These are phyloP conservation scores for Pichia nanzhaoensis DNA, from an alignment of 805 yeast species.

Conservation along the genomic window DNA sequence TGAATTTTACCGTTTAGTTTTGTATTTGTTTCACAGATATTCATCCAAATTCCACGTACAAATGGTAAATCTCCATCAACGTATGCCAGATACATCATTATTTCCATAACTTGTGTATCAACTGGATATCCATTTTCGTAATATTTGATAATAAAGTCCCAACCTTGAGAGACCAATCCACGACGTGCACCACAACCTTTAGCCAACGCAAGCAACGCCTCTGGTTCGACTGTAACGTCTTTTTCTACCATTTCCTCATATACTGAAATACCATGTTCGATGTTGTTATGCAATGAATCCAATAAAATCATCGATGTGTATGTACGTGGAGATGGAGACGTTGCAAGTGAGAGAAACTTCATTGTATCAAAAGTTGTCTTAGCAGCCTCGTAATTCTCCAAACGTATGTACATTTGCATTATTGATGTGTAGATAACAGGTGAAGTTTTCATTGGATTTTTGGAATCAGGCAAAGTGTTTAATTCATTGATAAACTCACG, in stretches of 20 bases:
- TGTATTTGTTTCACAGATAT: constrained; percentile 22
- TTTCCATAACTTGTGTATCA: constrained; percentile 44
- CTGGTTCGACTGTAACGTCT: constrained; percentile 32
- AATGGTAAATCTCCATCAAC: constrained; percentile 71
- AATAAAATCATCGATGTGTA: constrained; percentile 69
- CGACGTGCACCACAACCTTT: constrained; percentile 57
- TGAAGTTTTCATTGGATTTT: constrained; percentile 13
- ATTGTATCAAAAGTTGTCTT: constrained; percentile 71
- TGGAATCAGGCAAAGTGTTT: constrained; percentile 9
- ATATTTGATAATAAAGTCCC: constrained; percentile 71
- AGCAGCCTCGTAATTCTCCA: constrained; percentile 51
- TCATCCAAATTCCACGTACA: constrained; percentile 57
- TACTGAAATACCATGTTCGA: constrained; percentile 71
- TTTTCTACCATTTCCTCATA: constrained; percentile 56
- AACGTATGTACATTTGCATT: constrained; percentile 52
- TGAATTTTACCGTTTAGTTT: constrained; percentile 13
- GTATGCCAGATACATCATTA: constrained; percentile 72
- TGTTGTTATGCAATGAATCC: constrained; percentile 52
- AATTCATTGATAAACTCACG: constrained; percentile 33
- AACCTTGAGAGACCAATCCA: constrained; percentile 49
- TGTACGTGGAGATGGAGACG: constrained; percentile 61
- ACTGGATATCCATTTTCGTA: constrained; percentile 34
- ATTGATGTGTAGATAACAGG: constrained; percentile 46
- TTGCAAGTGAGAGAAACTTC: constrained; percentile 64
- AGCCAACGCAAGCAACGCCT: constrained; percentile 51